phyloP scores from a whole-genome alignment of 2,329 filamentous ascomycete species.

The Fusarium stilboides region DNA sequence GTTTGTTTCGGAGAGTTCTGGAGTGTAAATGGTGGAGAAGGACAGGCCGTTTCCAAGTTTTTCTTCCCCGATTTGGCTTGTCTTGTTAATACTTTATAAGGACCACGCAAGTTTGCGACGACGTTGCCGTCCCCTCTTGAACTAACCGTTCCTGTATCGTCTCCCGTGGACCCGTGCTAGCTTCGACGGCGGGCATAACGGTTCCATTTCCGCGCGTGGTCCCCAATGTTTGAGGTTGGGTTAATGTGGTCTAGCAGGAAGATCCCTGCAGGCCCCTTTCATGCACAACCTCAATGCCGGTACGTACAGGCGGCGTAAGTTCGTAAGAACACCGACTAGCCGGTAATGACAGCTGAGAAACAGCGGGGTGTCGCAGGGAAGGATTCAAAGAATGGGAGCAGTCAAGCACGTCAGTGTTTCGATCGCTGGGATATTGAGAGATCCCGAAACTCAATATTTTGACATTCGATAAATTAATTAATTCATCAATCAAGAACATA shows the following conservation, averaged over 20 bases:
- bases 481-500: background rate
- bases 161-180: conserved; percentile 30
- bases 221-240: background rate
- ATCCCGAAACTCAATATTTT: conserved; percentile 31
- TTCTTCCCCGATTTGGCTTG: conserved; percentile 4
- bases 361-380: conserved; percentile 3
- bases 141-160: conserved; percentile 27
- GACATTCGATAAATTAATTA: background rate
- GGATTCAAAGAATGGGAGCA: conserved; percentile 1
- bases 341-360: conserved; percentile 13
- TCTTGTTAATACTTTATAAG: conserved; percentile 23
- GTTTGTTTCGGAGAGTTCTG: conserved; percentile 22
- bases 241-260: conserved; percentile 9
- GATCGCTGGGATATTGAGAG: conserved; percentile 13
- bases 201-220: conserved; percentile 18
- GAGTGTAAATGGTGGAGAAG: conserved; percentile 15
- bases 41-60: background rate
- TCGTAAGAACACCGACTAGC: conserved; percentile 23
- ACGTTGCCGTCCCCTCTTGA: background rate
- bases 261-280: background rate
- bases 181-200: conserved; percentile 4
- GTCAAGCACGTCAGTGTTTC: conserved; percentile 28
- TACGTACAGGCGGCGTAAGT: background rate
- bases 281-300: background rate
- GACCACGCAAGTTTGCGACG: conserved; percentile 19